phyloP scores from a whole-genome alignment of 139 green algal genomes.

The Coelastrella sp. region DNA sequence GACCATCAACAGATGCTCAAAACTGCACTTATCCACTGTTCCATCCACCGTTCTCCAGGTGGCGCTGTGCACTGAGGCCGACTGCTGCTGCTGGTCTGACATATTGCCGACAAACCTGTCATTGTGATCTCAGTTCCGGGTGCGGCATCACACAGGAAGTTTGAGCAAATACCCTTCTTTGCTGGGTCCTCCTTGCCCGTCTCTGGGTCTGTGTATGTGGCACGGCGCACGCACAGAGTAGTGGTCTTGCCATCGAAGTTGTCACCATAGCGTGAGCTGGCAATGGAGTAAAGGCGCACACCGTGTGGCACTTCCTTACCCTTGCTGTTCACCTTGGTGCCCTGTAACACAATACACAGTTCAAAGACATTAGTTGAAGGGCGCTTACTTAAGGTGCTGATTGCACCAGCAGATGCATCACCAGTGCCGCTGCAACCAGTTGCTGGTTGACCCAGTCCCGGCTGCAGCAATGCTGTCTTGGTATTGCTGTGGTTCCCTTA shows the following conservation, averaged over 20 bases:
- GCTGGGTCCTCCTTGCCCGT: slow-evolving; percentile 91
- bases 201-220: slow-evolving; percentile 91
- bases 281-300: slow-evolving; percentile 99
- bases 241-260: slow-evolving; percentile 95
- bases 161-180: slow-evolving; percentile 99
- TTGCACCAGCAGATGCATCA: not conserved
- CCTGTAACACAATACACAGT: slow-evolving; percentile 55
- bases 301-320: slow-evolving; percentile 95
- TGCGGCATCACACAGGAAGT: slow-evolving; percentile 98
- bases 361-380: not conserved
- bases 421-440: not conserved
- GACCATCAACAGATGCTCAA: no score
- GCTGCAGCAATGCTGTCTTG: no score
- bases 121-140: slow-evolving; percentile 94
- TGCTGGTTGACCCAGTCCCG: not conserved
- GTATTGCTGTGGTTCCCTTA: no score
- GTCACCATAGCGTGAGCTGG: slow-evolving; percentile 96
- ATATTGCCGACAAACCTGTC: slow-evolving; percentile 78
- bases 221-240: slow-evolving; percentile 96
- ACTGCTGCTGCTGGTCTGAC: not conserved
- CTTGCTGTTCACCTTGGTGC: slow-evolving; percentile 95
- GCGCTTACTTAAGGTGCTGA: not conserved
- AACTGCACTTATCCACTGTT: no score
- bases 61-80: not conserved
- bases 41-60: no score